phyloP scores from a whole-genome alignment of 2,329 filamentous ascomycete genomes.

The Xenoacremonium recifei region DNA sequence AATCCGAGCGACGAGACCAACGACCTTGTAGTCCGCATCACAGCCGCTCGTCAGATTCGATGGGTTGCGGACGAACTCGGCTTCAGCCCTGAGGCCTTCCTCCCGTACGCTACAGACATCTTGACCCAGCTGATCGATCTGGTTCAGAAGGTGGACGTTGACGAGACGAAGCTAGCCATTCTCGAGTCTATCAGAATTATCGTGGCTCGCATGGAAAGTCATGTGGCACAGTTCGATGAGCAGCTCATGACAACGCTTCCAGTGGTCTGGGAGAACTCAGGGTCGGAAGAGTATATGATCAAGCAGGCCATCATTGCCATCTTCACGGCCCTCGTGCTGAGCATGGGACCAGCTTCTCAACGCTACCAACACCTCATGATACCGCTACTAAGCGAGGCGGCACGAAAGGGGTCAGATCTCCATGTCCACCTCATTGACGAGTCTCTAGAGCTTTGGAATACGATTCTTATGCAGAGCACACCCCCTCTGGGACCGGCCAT shows the following conservation, averaged over 20 bases:
- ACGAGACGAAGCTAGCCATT: constrained; percentile 88
- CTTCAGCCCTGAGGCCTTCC: constrained; percentile 71
- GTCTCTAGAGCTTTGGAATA: constrained; percentile 83
- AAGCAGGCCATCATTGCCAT: constrained; percentile 91
- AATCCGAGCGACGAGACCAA: constrained; percentile 76
- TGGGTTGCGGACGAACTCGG: constrained; percentile 80
- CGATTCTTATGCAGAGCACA: constrained; percentile 66
- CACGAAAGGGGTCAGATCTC: constrained; percentile 71
- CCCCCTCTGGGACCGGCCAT: constrained; percentile 61
- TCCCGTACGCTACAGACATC: constrained; percentile 73
- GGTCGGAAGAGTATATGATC: constrained; percentile 79
- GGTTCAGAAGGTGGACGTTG: constrained; percentile 75
- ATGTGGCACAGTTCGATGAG: constrained; percentile 68
- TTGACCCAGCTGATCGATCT: constrained; percentile 72
- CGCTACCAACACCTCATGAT: constrained; percentile 78
- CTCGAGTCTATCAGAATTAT: constrained; percentile 82
- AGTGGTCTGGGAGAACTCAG: constrained; percentile 79
- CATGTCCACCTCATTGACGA: constrained; percentile 88
- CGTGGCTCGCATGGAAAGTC: constrained; percentile 76
- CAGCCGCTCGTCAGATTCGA: constrained; percentile 81
- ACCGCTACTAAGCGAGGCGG: constrained; percentile 77
- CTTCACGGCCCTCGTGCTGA: constrained; percentile 78
- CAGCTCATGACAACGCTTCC: constrained; percentile 80
- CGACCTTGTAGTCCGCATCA: constrained; percentile 88
- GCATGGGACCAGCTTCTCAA: constrained; percentile 75